phyloP scores from a whole-genome alignment of 805 yeast species.

The Candida ponderosae region DNA sequence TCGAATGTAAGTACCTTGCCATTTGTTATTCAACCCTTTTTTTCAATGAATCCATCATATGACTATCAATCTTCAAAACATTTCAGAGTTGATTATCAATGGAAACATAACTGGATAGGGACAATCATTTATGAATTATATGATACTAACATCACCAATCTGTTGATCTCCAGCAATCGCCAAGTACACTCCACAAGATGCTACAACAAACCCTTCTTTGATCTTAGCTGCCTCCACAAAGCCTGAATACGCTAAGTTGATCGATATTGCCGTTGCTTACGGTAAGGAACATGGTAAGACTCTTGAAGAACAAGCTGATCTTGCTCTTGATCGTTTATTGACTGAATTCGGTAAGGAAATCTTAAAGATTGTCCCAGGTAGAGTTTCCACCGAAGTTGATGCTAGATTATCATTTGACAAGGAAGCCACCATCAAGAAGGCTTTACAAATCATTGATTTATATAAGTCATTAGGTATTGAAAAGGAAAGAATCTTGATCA shows the following conservation, averaged over 20 bases:
- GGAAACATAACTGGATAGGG: too few relatives aligned
- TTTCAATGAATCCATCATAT: too few relatives aligned
- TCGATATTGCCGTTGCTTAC: slow-evolving; percentile 85
- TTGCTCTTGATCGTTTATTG: slow-evolving; percentile 85
- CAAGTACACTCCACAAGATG: slow-evolving; percentile 97
- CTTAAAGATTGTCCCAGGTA: slow-evolving; percentile 92
- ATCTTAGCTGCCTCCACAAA: slow-evolving; percentile 93
- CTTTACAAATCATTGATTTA: slow-evolving; percentile 79
- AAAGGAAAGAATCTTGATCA: slow-evolving; percentile 89
- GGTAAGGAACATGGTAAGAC: slow-evolving; percentile 57
- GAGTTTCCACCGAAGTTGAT: slow-evolving; percentile 98
- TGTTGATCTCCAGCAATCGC: slow-evolving; percentile 70
- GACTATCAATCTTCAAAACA: too few relatives aligned
- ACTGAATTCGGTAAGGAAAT: slow-evolving; percentile 96
- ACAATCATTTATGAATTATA: too few relatives aligned
- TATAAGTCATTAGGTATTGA: slow-evolving; percentile 79
- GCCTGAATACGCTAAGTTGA: slow-evolving; percentile 79
- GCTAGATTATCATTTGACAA: slow-evolving; percentile 96
- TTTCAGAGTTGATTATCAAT: too few relatives aligned
- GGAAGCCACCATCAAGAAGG: slow-evolving; percentile 90
- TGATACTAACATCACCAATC: not conserved
- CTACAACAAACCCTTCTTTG: slow-evolving; percentile 97
- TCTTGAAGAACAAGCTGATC: slow-evolving; percentile 59
- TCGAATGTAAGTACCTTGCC: slow-evolving; percentile 43
- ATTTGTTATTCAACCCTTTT: not conserved